A percentile compares a stretch with the other conserved stretches of the same genome.
These are phyloP conservation scores for Periglandula ipomoeae DNA, from an alignment of 2,329 filamentous ascomycete genomes.

Conservation along the genomic window DNA sequence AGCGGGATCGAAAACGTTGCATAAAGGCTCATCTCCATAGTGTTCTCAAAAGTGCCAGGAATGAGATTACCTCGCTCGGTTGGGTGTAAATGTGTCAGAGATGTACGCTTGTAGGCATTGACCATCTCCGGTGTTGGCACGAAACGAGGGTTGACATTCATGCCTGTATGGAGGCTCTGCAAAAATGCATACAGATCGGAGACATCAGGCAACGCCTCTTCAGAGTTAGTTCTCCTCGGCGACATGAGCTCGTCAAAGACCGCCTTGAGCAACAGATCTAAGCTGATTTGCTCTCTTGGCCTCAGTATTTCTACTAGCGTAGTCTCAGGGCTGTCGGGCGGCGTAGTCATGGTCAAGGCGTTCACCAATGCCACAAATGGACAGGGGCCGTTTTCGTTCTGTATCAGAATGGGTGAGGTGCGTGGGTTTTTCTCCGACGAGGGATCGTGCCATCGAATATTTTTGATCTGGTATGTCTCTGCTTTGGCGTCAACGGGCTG, in stretches of 20 bases:
- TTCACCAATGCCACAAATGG: constrained; percentile 90
- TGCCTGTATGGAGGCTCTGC: constrained; percentile 82
- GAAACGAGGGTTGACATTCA: constrained; percentile 95
- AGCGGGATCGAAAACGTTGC: constrained; percentile 80
- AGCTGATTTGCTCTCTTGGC: constrained; percentile 76
- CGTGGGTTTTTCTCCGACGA: constrained; percentile 51
- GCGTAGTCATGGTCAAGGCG: constrained; percentile 76
- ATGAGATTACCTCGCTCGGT: constrained; percentile 38
- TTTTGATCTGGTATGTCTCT: constrained; percentile 90
- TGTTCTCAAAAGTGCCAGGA: constrained; percentile 76
- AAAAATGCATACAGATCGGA: constrained; percentile 82
- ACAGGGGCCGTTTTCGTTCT: constrained; percentile 92
- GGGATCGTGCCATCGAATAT: constrained; percentile 73
- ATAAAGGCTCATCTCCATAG: constrained; percentile 82
- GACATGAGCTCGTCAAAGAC: constrained; percentile 92
- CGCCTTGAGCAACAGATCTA: constrained; percentile 77
- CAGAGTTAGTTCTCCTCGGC: constrained; percentile 52
- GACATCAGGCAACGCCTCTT: constrained; percentile 70
- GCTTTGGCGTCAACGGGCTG: constrained; percentile 36
- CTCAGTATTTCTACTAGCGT: constrained; percentile 69
- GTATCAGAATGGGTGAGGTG: constrained; percentile 78
- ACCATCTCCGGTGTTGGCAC: constrained; percentile 47
- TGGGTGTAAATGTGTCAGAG: constrained; percentile 42
- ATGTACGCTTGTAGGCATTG: constrained; percentile 39
- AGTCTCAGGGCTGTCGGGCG: constrained; percentile 50